These are phyloP conservation scores for Cephalotrichum gorgonifer DNA, from an alignment of 2,329 filamentous ascomycete genomes.

Conservation along the genomic window DNA sequence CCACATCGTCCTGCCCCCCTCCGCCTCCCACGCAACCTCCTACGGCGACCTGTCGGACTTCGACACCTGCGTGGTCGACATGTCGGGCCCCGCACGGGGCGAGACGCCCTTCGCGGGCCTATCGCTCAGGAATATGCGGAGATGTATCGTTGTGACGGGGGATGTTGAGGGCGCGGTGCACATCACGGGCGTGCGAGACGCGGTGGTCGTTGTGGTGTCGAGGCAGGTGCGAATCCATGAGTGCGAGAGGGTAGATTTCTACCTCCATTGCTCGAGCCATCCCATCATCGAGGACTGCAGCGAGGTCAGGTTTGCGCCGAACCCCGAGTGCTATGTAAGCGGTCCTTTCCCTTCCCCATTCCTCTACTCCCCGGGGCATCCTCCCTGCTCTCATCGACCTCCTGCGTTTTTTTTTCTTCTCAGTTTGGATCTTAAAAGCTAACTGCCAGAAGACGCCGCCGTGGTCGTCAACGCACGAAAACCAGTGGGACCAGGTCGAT, in stretches of 20 bases:
- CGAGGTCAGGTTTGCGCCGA: slow-evolving; percentile 65
- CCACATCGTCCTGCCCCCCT: slow-evolving; percentile 67
- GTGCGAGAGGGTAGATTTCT: slow-evolving; percentile 70
- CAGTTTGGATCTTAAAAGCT: background rate
- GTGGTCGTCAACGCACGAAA: slow-evolving; percentile 24
- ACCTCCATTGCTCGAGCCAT: slow-evolving; percentile 69
- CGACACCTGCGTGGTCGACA: slow-evolving; percentile 64
- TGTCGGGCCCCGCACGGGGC: slow-evolving; percentile 52
- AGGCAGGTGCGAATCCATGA: slow-evolving; percentile 93
- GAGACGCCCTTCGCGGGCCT: slow-evolving; percentile 60
- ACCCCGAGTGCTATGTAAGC: slow-evolving; percentile 57
- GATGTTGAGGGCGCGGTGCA: slow-evolving; percentile 72
- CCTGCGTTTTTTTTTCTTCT: background rate
- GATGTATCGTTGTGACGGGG: slow-evolving; percentile 68
- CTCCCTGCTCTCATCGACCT: background rate
- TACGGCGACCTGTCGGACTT: slow-evolving; percentile 66
- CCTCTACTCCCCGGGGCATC: too few species aligned
- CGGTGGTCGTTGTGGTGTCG: slow-evolving; percentile 67
- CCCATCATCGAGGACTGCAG: slow-evolving; percentile 91
- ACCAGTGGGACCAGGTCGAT: slow-evolving; percentile 84
- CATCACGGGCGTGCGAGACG: slow-evolving; percentile 63
- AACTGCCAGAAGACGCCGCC: background rate
- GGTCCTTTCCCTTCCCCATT: slow-evolving; percentile 20
- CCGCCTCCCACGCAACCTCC: slow-evolving; percentile 59
- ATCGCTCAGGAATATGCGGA: slow-evolving; percentile 55